A percentile compares a stretch with the other conserved stretches of the same genome.
phyloP scores from a whole-genome alignment of 257 asterid species.

The Salvia miltiorrhiza region DNA sequence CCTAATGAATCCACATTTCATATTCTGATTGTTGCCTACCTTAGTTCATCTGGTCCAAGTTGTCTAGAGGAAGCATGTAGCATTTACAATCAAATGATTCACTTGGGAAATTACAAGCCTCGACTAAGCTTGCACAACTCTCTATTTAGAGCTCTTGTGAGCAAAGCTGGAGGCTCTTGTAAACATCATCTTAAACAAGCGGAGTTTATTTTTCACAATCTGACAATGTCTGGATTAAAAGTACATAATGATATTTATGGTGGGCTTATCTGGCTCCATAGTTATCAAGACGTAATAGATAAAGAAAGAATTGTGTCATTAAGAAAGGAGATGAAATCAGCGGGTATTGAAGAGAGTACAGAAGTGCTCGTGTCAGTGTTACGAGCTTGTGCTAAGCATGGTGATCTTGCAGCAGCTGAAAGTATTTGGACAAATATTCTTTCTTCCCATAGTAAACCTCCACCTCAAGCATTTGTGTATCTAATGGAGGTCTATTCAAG shows the following conservation, averaged over 20 bases:
- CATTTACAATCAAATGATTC: constrained; percentile 83
- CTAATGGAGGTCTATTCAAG: constrained; percentile 72
- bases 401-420: constrained; percentile 69
- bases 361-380: constrained; percentile 72
- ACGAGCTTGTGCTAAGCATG: constrained; percentile 81
- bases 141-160: constrained; percentile 71
- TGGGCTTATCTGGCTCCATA: constrained; percentile 91
- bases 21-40: constrained; percentile 68
- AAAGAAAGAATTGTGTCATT: constrained; percentile 60
- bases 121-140: constrained; percentile 85
- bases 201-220: constrained; percentile 75
- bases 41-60: constrained; percentile 60
- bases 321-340: constrained; percentile 57
- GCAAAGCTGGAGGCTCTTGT: constrained; percentile 46
- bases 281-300: constrained; percentile 76
- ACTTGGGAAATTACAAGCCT: constrained; percentile 84
- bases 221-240: constrained; percentile 53
- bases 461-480: constrained; percentile 64
- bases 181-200: constrained; percentile 74
- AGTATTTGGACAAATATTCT: constrained; percentile 59
- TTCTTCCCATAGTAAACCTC: constrained; percentile 38
- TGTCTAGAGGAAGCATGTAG: constrained; percentile 75
- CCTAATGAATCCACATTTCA: constrained; percentile 91
- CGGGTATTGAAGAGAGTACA: constrained; percentile 52
- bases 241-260: constrained; percentile 70